These are phyloP conservation scores for Schizophyllum commune DNA, from an alignment of 1,284 basidiomycete genomes.

Conservation along the genomic window DNA sequence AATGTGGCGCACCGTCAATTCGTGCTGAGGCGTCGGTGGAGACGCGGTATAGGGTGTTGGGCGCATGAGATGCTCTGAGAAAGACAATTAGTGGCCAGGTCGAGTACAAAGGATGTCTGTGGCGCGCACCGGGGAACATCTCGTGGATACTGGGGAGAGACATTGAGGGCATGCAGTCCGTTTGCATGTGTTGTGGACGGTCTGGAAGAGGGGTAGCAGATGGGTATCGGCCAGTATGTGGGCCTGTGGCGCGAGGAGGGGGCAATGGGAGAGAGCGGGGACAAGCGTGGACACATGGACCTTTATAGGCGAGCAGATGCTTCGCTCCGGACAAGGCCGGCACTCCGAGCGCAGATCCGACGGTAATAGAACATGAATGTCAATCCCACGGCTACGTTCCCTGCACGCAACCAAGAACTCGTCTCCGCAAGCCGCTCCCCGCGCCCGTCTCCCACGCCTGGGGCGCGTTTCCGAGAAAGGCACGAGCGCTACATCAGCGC, in stretches of 20 bases:
- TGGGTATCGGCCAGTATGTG: background rate
- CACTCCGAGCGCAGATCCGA: background rate
- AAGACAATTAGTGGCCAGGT: background rate
- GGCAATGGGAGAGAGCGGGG: background rate
- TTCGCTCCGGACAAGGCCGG: background rate
- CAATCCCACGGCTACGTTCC: background rate
- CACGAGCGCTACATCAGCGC: background rate
- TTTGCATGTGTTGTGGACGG: constrained; percentile 6
- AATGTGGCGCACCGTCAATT: background rate
- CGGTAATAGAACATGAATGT: background rate
- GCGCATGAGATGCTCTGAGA: constrained; percentile 20
- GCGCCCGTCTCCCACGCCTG: background rate
- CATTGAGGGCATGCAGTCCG: constrained; percentile 11
- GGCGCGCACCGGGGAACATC: constrained; percentile 43
- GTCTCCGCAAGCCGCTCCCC: background rate
- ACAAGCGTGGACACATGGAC: background rate
- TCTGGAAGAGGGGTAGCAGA: constrained; percentile 1
- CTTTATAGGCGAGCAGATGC: background rate
- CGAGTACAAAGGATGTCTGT: background rate
- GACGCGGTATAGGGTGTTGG: constrained; percentile 3
- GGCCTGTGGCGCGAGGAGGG: background rate
- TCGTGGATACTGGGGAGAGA: constrained; percentile 47
- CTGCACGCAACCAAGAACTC: background rate
- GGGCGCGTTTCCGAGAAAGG: background rate
- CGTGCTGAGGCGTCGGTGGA: background rate